A percentile compares a stretch with the other conserved stretches of the same genome.
Evolutionary conservation across 345 rosid species (phyloP).

Genomic region (Populus tremula): DNA sequence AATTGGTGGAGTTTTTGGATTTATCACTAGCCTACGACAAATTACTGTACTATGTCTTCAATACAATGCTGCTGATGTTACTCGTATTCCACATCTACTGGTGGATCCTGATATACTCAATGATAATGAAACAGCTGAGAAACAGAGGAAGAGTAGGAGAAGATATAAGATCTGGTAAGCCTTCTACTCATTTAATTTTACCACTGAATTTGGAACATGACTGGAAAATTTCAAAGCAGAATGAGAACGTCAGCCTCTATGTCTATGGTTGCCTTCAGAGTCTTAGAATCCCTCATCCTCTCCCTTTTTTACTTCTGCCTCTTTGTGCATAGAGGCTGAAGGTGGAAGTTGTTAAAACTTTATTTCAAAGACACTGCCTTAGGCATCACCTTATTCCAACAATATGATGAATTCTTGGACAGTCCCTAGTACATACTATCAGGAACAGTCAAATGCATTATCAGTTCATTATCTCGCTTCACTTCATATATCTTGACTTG

Average conservation of each 20-base stretch:
- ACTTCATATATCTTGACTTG: neutral
- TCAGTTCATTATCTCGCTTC: neutral
- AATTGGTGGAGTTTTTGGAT: constrained; percentile 46
- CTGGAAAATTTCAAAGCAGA: neutral
- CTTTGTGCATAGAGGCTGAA: neutral
- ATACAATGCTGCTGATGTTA: constrained; percentile 79
- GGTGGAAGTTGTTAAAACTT: neutral
- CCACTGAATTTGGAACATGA: neutral
- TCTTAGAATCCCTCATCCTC: neutral
- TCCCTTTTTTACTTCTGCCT: neutral
- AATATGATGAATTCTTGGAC: neutral
- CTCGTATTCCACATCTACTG: constrained; percentile 94
- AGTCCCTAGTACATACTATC: neutral
- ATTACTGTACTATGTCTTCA: constrained; percentile 65
- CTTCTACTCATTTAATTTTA: neutral
- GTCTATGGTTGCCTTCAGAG: neutral
- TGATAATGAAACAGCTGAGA: constrained; percentile 75
- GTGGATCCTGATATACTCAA: constrained; percentile 89
- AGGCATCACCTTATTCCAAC: neutral
- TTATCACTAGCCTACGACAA: constrained; percentile 39
- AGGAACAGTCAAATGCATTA: neutral
- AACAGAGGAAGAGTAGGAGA: constrained; percentile 93
- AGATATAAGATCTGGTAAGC: constrained; percentile 94
- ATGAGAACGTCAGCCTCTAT: neutral
- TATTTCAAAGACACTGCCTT: neutral